Evolutionary conservation across 805 yeast species (phyloP).

Genomic region (Candida vaughaniae): DNA sequence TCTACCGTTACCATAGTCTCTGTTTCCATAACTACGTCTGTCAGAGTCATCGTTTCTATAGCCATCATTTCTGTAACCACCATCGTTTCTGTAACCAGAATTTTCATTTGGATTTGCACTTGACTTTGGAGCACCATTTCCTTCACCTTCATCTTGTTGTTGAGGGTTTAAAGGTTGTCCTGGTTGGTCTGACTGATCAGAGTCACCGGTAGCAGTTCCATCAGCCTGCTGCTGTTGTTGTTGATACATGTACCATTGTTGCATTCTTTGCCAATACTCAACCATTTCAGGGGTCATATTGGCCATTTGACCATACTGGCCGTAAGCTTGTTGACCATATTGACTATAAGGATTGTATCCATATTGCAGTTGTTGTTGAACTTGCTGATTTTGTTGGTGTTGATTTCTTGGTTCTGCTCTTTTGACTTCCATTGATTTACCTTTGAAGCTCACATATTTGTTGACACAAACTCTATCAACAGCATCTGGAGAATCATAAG

Average conservation of each 20-base stretch:
- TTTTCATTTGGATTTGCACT: background rate
- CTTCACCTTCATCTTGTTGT: conserved; percentile 31
- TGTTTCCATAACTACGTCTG: conserved; percentile 12
- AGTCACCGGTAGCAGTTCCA: conserved; percentile 15
- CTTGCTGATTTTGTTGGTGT: conserved; percentile 46
- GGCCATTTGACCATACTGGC: conserved; percentile 19
- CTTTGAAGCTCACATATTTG: conserved; percentile 80
- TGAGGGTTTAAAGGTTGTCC: conserved; percentile 46
- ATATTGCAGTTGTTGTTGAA: conserved; percentile 29
- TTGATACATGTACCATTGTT: conserved; percentile 64
- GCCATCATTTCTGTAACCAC: conserved; percentile 11
- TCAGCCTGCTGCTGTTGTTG: conserved; percentile 49
- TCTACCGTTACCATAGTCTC: conserved; percentile 33
- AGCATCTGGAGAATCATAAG: conserved; percentile 92
- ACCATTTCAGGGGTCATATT: conserved; percentile 53
- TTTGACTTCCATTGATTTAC: conserved; percentile 80
- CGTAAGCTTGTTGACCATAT: conserved; percentile 24
- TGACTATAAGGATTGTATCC: conserved; percentile 16
- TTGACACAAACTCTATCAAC: conserved; percentile 85
- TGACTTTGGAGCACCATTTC: conserved; percentile 2
- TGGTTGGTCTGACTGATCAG: conserved; percentile 26
- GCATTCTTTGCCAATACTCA: conserved; percentile 65
- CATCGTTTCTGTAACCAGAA: conserved; percentile 13
- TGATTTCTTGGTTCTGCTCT: conserved; percentile 81
- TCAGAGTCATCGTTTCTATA: conserved; percentile 6